Evolutionary conservation across 345 rosid species (phyloP).

Genomic region (Gynandropsis gynandra): DNA sequence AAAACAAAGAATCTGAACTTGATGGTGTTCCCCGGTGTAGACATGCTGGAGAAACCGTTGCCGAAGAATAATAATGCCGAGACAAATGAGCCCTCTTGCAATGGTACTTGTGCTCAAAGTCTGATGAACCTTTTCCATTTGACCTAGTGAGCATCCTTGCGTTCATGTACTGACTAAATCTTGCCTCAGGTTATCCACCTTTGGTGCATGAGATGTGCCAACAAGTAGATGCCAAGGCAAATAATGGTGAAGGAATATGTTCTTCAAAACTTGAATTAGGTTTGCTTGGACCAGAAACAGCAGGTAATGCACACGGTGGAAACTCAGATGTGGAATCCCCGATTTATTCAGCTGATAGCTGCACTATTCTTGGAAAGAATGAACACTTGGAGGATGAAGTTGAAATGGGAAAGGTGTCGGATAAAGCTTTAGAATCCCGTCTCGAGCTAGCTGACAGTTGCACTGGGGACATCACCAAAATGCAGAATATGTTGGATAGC

Average conservation of each 20-base stretch:
- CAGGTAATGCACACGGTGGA: conserved; percentile 14
- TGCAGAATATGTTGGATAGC: background rate
- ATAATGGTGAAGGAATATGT: conserved; percentile 17
- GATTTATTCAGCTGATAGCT: conserved; percentile 25
- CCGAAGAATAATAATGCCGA: conserved; percentile 22
- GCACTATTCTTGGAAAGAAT: conserved; percentile 2
- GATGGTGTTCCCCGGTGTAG: conserved; percentile 86
- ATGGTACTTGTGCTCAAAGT: conserved; percentile 33
- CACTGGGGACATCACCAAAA: too few species aligned
- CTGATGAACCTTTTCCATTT: background rate
- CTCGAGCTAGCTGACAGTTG: background rate
- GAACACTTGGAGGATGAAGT: conserved; percentile 15
- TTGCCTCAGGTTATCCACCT: conserved; percentile 27
- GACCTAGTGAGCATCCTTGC: background rate
- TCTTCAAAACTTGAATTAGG: conserved; percentile 26
- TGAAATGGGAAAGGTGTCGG: conserved; percentile 5
- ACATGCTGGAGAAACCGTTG: conserved; percentile 70
- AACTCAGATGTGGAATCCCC: conserved; percentile 25
- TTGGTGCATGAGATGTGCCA: conserved; percentile 23
- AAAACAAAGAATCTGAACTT: conserved; percentile 55
- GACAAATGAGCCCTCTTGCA: conserved; percentile 17
- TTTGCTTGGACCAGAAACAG: conserved; percentile 13
- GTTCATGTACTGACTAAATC: conserved; percentile 3
- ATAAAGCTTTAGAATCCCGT: background rate
- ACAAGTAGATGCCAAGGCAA: conserved; percentile 14